phyloP scores from a whole-genome alignment of 768 basidiomycete genomes.

The Kockovaella imperatae region DNA sequence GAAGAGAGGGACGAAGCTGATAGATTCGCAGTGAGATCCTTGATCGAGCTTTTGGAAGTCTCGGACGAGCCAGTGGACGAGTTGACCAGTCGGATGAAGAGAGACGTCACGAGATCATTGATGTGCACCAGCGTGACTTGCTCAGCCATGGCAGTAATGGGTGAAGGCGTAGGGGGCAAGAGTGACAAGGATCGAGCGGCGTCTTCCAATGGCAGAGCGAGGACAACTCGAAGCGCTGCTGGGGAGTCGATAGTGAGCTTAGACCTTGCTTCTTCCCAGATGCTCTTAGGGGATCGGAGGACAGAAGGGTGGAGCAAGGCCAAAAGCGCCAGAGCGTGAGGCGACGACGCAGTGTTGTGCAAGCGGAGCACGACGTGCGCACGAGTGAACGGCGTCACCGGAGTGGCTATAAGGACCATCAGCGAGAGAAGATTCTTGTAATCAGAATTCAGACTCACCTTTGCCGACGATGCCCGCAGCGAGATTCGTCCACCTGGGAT shows the following conservation, averaged over 20 bases:
- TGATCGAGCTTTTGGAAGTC: conserved; percentile 10
- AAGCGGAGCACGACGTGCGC: conserved; percentile 24
- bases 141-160: conserved; percentile 38
- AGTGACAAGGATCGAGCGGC: conserved; percentile 13
- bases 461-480: conserved; percentile 27
- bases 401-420: conserved; percentile 12
- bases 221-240: conserved; percentile 20
- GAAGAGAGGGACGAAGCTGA: conserved; percentile 11
- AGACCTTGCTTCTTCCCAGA: conserved; percentile 31
- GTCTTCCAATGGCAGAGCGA: conserved; percentile 27
- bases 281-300: conserved; percentile 9
- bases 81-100: conserved; percentile 37
- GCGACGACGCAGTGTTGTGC: conserved; percentile 12
- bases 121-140: conserved; percentile 38
- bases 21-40: conserved; percentile 19
- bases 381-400: conserved; percentile 5
- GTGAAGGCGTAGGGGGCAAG: conserved; percentile 16
- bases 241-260: conserved; percentile 6
- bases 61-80: conserved; percentile 15
- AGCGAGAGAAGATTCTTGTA: not conserved
- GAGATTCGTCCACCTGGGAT: conserved; percentile 10
- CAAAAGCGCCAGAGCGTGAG: conserved; percentile 26
- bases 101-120: conserved; percentile 32
- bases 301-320: conserved; percentile 28
- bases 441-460: conserved; percentile 17